Conservation (phyloP, 441 rosid genomes). For the Biscutella auriculata region DNA sequence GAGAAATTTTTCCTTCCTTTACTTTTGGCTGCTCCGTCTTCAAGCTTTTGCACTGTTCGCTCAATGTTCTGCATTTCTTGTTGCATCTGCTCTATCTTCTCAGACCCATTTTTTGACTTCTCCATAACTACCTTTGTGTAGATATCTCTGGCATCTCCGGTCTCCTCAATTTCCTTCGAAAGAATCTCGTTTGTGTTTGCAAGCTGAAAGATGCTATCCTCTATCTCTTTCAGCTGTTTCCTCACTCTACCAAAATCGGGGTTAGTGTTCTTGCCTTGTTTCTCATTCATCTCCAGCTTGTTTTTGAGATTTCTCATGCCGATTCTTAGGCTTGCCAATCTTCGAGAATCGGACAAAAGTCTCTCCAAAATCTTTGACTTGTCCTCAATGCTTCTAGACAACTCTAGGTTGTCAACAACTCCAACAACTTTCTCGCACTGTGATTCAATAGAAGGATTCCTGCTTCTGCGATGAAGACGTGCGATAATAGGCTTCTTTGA, state of each 20-base stretch:
- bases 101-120: slow-evolving; percentile 45
- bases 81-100: slow-evolving; percentile 64
- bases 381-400: slow-evolving; percentile 35
- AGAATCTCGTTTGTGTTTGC: slow-evolving; percentile 38
- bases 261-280: slow-evolving; percentile 34
- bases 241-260: slow-evolving; percentile 46
- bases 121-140: slow-evolving; percentile 41
- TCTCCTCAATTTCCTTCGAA: slow-evolving; percentile 39
- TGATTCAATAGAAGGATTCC: slow-evolving; percentile 26
- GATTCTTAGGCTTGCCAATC: slow-evolving; percentile 43
- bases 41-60: slow-evolving; percentile 49
- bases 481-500: slow-evolving; percentile 19
- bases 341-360: slow-evolving; percentile 58
- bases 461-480: slow-evolving; percentile 24
- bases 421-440: slow-evolving; percentile 29
- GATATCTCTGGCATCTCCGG: slow-evolving; percentile 29
- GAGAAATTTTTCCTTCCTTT: slow-evolving; percentile 36
- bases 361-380: slow-evolving; percentile 53
- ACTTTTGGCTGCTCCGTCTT: slow-evolving; percentile 48
- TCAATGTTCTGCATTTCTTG: slow-evolving; percentile 69
- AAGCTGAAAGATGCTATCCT: slow-evolving; percentile 50
- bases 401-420: slow-evolving; percentile 44
- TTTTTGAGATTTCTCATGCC: slow-evolving; percentile 48
- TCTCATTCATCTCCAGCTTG: slow-evolving; percentile 44
- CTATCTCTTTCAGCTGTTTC: slow-evolving; percentile 50